phyloP scores from a whole-genome alignment of 768 basidiomycete species.

The Glaciozyma martinii region DNA sequence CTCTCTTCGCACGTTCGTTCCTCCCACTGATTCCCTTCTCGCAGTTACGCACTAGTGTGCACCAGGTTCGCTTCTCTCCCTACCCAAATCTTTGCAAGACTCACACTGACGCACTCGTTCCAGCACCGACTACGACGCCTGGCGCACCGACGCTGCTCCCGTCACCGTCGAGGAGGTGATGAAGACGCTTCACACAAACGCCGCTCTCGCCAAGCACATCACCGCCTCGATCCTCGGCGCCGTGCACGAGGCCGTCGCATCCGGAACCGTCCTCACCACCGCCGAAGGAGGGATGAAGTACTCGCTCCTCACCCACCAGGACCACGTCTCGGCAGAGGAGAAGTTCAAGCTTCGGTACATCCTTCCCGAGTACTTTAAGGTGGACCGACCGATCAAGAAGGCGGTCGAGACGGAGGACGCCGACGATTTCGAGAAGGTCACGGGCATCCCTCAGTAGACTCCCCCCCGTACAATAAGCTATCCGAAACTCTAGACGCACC shows the following conservation, averaged over 20 bases:
- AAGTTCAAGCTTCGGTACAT: constrained; percentile 62
- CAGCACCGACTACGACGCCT: constrained; percentile 91
- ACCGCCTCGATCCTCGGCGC: constrained; percentile 40
- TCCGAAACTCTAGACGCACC: background rate
- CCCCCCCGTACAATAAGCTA: background rate
- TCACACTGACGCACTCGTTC: constrained; percentile 33
- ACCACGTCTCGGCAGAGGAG: constrained; percentile 51
- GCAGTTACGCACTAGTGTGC: constrained; percentile 79
- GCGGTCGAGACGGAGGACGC: background rate
- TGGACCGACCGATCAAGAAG: constrained; percentile 17
- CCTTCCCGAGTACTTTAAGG: constrained; percentile 63
- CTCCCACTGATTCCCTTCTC: background rate
- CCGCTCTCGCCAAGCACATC: constrained; percentile 65
- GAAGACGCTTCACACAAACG: constrained; percentile 77
- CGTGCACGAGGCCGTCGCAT: constrained; percentile 49
- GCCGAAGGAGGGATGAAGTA: constrained; percentile 75
- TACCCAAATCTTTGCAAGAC: background rate
- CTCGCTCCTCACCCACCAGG: constrained; percentile 64
- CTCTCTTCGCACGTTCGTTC: background rate
- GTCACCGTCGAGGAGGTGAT: constrained; percentile 88
- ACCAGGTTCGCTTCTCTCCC: constrained; percentile 35
- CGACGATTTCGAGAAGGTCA: background rate
- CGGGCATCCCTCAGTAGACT: background rate
- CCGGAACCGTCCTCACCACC: constrained; percentile 54
- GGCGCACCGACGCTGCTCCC: constrained; percentile 66